Evolutionary conservation across 345 rosid genomes (phyloP).

Genomic region (Aurinia saxatilis): DNA sequence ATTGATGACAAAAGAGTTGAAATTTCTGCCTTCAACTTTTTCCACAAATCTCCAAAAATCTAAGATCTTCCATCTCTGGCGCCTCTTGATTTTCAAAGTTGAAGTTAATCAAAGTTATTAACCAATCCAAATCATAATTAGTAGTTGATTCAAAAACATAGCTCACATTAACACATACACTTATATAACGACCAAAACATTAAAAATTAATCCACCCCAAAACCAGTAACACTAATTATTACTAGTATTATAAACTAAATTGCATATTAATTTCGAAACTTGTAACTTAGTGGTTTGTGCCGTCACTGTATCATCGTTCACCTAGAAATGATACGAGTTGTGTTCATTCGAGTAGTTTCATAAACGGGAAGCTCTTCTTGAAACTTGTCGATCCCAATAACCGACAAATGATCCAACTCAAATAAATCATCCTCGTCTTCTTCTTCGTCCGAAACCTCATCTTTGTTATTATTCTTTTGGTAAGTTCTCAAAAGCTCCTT

Average conservation of each 20-base stretch:
- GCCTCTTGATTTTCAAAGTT: conserved; percentile 6
- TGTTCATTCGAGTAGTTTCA: conserved; percentile 69
- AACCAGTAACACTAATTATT: conserved; percentile 10
- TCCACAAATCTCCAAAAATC: neutral
- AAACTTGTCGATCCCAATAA: conserved; percentile 38
- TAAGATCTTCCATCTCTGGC: neutral
- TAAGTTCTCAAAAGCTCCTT: conserved; percentile 59
- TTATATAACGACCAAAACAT: neutral
- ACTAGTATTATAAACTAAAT: neutral
- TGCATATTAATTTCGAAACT: no score
- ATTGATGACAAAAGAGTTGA: conserved; percentile 17
- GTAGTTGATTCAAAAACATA: neutral
- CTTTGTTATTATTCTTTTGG: conserved; percentile 35
- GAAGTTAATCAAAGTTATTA: neutral
- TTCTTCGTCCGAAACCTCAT: neutral
- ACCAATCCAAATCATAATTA: neutral
- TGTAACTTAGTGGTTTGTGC: no score
- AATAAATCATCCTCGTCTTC: conserved; percentile 60
- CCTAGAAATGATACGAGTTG: conserved; percentile 28
- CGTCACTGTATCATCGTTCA: neutral
- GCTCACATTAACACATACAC: neutral
- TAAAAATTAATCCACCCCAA: conserved; percentile 19
- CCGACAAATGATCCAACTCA: conserved; percentile 72
- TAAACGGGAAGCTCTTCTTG: conserved; percentile 90
- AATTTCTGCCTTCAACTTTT: conserved; percentile 4